Conservation (phyloP, 495 filamentous ascomycete genomes). For the Talaromyces thailandensis region DNA sequence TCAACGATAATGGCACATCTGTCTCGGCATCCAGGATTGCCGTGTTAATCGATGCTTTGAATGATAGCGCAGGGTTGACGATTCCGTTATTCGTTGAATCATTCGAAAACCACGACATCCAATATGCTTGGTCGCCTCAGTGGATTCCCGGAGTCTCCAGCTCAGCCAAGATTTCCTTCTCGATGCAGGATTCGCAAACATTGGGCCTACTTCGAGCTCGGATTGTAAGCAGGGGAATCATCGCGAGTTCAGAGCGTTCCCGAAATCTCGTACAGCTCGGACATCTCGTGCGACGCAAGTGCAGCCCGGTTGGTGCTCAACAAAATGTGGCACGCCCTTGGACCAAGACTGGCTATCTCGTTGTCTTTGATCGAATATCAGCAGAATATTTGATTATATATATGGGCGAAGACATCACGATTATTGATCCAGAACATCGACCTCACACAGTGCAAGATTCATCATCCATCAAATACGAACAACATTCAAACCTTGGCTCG, state of each 20-base stretch:
- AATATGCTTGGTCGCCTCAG: conserved; percentile 24
- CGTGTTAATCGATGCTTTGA: conserved; percentile 19
- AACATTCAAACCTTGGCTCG: background rate
- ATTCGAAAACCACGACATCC: background rate
- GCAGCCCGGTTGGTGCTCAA: background rate
- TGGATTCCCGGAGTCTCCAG: conserved; percentile 15
- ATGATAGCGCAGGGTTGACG: conserved; percentile 23
- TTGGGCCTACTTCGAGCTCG: conserved; percentile 26
- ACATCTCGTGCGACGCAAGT: conserved; percentile 15
- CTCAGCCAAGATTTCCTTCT: conserved; percentile 13
- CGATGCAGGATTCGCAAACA: background rate
- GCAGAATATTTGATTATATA: conserved; percentile 22
- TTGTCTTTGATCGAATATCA: conserved; percentile 28
- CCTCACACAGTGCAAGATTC: background rate
- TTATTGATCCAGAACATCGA: conserved; percentile 11
- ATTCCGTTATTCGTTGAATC: conserved; percentile 9
- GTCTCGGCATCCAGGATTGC: conserved; percentile 18
- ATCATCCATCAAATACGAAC: background rate
- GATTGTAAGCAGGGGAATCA: conserved; percentile 10
- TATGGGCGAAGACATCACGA: conserved; percentile 14
- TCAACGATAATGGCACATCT: conserved; percentile 23
- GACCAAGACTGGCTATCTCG: conserved; percentile 26
- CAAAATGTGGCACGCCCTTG: conserved; percentile 8
- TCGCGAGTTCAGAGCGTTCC: conserved; percentile 8
- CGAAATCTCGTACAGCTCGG: conserved; percentile 31